Evolutionary conservation across 345 rosid species (phyloP), one percentile per base, ranked within the genome.

Genomic region (Rubroshorea leprosula): DNA sequence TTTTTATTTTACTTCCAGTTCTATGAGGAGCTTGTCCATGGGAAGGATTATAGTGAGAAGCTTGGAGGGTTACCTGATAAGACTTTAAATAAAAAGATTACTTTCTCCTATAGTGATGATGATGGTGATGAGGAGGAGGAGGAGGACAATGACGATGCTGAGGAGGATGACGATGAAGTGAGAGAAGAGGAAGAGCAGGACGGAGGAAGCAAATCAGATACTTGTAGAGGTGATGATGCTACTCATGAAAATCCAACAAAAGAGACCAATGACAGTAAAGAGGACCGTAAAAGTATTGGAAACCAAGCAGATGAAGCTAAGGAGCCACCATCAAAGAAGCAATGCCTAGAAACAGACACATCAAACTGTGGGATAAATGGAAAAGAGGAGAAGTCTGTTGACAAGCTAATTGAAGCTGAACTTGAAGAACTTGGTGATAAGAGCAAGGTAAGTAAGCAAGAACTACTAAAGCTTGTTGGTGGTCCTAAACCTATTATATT

Each of bases 331-430:
- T 65, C 49, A 35, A 87, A 89, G 81, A 89, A 85, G 70, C 77
- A 70, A 49, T 85, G 96, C 62, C 23, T 63, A 11, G 94, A 82
- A 57, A 49, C 63, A 23, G 70, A 62, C 61, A 68, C 72, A 23
- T 61, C 82, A 21, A 66, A 75, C 54, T 41, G 59, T 61, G 61
- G 23, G 27, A 67, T 50, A 23, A 58, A 23, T 53, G 72, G 58
- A 12, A 73, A 67, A 60, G 77, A 66, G 38, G 83, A 83, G 75
- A 83, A 76, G 70, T 87, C 97, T 5, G 70, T 93, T 72, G 99
- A 93, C 78, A 78, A 77, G 78, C 85, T 93, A 31, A 93, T 93
- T 58, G 99, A 89, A 65, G 99, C 79, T 61, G 99, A 93, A 65
- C 84, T 93, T 7, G 69, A 73, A 71, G 99, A 90, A 76, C 90